phyloP scores from a whole-genome alignment of 2,329 filamentous ascomycete species.

The Malbranchea zuffiana region DNA sequence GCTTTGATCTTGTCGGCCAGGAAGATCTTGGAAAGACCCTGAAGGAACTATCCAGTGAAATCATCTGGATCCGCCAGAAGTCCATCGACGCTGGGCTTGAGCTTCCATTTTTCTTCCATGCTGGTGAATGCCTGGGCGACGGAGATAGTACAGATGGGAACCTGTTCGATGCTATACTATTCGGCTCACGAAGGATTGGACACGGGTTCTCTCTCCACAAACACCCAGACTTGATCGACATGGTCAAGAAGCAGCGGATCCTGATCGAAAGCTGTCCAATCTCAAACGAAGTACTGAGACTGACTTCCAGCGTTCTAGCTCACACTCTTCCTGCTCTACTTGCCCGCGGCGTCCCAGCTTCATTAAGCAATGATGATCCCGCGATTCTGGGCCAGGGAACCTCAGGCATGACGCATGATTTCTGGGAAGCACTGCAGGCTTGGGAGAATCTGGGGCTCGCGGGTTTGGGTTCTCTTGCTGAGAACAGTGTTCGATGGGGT shows the following conservation, averaged over 20 bases:
- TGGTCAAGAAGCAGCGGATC: slow-evolving; percentile 80
- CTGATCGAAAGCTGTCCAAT: slow-evolving; percentile 84
- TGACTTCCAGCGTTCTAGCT: slow-evolving; percentile 63
- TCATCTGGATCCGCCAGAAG: slow-evolving; percentile 88
- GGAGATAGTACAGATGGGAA: slow-evolving; percentile 73
- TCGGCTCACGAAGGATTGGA: slow-evolving; percentile 80
- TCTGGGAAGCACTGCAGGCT: slow-evolving; percentile 85
- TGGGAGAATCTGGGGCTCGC: slow-evolving; percentile 86
- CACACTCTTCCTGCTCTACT: slow-evolving; percentile 72
- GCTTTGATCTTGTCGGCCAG: slow-evolving; percentile 82
- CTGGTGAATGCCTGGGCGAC: slow-evolving; percentile 75
- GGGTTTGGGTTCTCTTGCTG: slow-evolving; percentile 73
- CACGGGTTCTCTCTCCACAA: slow-evolving; percentile 84
- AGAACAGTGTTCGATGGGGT: slow-evolving; percentile 87
- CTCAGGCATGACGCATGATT: slow-evolving; percentile 79
- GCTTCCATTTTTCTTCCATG: slow-evolving; percentile 93
- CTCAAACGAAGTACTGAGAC: slow-evolving; percentile 76
- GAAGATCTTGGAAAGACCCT: slow-evolving; percentile 71
- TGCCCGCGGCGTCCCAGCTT: slow-evolving; percentile 70
- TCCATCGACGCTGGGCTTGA: slow-evolving; percentile 67
- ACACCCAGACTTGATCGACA: slow-evolving; percentile 77
- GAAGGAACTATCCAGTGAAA: slow-evolving; percentile 63
- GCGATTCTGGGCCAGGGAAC: slow-evolving; percentile 75
- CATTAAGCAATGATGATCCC: slow-evolving; percentile 83
- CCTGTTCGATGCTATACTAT: slow-evolving; percentile 75